Conservation (phyloP, 2,329 filamentous ascomycete genomes). For the Colletotrichum plurivorum region DNA sequence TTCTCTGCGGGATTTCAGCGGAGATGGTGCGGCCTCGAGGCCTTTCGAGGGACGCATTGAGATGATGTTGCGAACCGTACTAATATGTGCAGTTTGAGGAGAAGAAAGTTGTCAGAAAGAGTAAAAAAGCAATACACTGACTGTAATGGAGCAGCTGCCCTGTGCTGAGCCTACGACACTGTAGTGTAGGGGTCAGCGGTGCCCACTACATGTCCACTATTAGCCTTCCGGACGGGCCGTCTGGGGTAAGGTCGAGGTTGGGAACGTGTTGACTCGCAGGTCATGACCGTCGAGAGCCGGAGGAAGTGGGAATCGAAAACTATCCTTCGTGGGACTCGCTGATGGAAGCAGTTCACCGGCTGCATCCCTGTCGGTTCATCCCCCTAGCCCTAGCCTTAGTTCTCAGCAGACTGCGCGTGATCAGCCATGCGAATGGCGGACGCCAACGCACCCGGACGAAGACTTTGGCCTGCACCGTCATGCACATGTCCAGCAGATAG, state of each 20-base stretch:
- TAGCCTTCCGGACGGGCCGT: background rate
- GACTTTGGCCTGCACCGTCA: background rate
- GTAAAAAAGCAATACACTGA: background rate
- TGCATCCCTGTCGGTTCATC: conserved; percentile 5
- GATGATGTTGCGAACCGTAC: background rate
- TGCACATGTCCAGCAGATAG: background rate
- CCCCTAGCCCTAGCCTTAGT: background rate
- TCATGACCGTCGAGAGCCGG: background rate
- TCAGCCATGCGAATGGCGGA: background rate
- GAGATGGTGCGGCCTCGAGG: too few relatives aligned
- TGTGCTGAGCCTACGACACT: background rate
- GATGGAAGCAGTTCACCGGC: background rate
- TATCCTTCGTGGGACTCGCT: conserved; percentile 2
- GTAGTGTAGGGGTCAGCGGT: background rate
- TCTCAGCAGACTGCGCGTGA: conserved; percentile 3
- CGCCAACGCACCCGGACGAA: background rate
- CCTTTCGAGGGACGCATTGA: too few relatives aligned
- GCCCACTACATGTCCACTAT: background rate
- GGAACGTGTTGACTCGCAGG: background rate
- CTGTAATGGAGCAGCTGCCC: background rate
- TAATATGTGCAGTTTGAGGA: background rate
- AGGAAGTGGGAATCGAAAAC: conserved; percentile 3
- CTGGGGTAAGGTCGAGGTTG: conserved; percentile 3
- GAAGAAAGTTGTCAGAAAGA: background rate
- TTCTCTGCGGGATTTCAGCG: too few relatives aligned